Evolutionary conservation across 768 basidiomycete species (phyloP), one percentile per base, ranked within the genome.

Genomic region (Lepiota brunneoincarnata): DNA sequence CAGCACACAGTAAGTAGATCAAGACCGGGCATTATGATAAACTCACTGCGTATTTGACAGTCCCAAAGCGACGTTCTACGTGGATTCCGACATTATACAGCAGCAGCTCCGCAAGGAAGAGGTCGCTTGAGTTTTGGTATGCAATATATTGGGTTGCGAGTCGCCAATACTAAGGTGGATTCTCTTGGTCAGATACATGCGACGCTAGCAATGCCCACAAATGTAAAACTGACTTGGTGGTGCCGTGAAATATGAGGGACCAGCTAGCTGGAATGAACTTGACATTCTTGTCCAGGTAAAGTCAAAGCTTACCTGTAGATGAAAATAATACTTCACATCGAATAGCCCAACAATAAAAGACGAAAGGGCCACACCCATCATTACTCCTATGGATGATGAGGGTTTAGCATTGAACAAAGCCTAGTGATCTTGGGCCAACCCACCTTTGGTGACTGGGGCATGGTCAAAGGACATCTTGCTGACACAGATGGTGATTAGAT

Each of bases 211-310:
- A 18, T 53, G 47, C 48, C 24, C 45, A 45, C 17, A 49, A 54
- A 49, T 35, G 42, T 52, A 23, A 34, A 38, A 59, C 68, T 46
- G 72, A 91, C 93, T 77, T 96, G 93, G 63, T 91, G 89, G 67
- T 95, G 82, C 49, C 82, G 83, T n/a, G 91, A 92, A 44, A 97
- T 78, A 66, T 97, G 93, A 2, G 93, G 94, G 17, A 90, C 81
- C 37, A 95, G 80, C 86, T 93, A 58, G 4, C 31, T 44, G 21
- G 28, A 31, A 12, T 38, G 41, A 58, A 34, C 34, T 58, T 26
- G 63, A 45, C 56, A 55, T 44, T 57, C 52, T 51, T 43, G 45
- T 31, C n/a, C 49, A 36, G 62, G 26, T 37, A 51, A 31, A 51
- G 20, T 26, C 24, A n/a, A 37, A 9, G 60, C 75, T 59, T 58